Conservation (phyloP, 805 yeast species). For the Candida endomychidarum region DNA sequence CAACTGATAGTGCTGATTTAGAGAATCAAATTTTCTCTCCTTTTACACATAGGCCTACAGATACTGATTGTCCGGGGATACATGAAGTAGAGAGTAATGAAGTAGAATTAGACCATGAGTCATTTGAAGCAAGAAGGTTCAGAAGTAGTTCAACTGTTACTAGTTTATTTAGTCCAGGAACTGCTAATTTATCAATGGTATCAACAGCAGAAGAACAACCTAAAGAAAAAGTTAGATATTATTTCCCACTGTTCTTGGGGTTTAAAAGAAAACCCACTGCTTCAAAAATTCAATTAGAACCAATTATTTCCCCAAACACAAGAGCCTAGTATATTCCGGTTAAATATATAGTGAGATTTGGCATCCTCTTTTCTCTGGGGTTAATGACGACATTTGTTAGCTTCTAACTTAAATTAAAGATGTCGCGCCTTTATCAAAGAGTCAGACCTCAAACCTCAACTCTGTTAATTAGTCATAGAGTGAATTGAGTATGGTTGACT, state of each 20-base stretch:
- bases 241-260: background rate
- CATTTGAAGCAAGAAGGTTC: background rate
- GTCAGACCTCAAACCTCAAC: slow-evolving; percentile 1
- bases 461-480: too few species aligned
- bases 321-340: too few species aligned
- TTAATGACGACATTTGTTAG: too few species aligned
- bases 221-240: background rate
- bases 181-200: background rate
- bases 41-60: slow-evolving; percentile 22
- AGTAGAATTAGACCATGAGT: background rate
- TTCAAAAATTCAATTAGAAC: background rate
- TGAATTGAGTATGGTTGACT: slow-evolving; percentile 14
- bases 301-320: slow-evolving; percentile 1
- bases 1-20: slow-evolving; percentile 18
- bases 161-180: slow-evolving; percentile 7
- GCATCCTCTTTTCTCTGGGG: too few species aligned
- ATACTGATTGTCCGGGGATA: slow-evolving; percentile 24
- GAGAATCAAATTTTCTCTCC: slow-evolving; percentile 29
- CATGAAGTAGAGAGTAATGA: slow-evolving; percentile 14
- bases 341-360: too few species aligned
- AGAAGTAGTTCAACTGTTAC: slow-evolving; percentile 8
- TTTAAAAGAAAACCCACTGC: background rate
- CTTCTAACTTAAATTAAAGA: too few species aligned
- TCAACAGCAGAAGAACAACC: background rate
- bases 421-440: background rate